Evolutionary conservation across 208 protist species (phyloP).

Genomic region (Phytomonas serpens): DNA sequence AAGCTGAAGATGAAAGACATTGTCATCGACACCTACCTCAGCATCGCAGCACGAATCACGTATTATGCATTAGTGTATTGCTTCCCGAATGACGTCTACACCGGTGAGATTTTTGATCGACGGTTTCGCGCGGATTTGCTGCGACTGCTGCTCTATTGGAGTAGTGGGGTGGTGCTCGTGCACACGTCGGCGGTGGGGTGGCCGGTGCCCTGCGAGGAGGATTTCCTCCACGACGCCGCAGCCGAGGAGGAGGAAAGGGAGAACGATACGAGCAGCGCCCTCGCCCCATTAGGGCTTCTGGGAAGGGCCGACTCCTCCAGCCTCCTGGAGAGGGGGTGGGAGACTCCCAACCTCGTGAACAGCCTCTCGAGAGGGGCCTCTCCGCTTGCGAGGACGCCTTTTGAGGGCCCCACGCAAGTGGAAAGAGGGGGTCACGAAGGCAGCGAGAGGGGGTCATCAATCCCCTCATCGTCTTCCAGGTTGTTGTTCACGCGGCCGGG

Average conservation of each 20-base stretch:
- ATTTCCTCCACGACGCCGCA: conserved; percentile 13
- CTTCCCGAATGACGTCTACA: conserved; percentile 78
- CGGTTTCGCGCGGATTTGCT: conserved; percentile 61
- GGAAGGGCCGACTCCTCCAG: neutral
- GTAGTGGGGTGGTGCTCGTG: conserved; percentile 51
- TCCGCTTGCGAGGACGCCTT: too few relatives aligned
- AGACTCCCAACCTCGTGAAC: too few relatives aligned
- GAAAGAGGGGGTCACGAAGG: too few relatives aligned
- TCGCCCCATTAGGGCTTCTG: conserved; percentile 9
- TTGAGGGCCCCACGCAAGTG: too few relatives aligned
- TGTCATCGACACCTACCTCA: conserved; percentile 39
- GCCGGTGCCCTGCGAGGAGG: conserved; percentile 30
- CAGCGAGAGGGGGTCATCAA: too few relatives aligned
- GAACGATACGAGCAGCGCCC: conserved; percentile 2
- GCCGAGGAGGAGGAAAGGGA: conserved; percentile 8
- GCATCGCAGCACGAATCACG: conserved; percentile 38
- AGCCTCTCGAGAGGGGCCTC: too few relatives aligned
- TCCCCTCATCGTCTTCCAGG: too few relatives aligned
- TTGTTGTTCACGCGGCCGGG: too few relatives aligned
- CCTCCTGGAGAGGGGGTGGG: neutral
- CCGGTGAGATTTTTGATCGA: conserved; percentile 46
- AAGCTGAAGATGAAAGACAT: conserved; percentile 41
- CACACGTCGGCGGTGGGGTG: conserved; percentile 55
- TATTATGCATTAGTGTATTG: conserved; percentile 57
- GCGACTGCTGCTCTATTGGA: conserved; percentile 72